Percentiles rank a stretch among this genome's conserved stretches.
phyloP scores from a whole-genome alignment of 192 early-diverging fungal species.

The Spizellomyces punctatus region DNA sequence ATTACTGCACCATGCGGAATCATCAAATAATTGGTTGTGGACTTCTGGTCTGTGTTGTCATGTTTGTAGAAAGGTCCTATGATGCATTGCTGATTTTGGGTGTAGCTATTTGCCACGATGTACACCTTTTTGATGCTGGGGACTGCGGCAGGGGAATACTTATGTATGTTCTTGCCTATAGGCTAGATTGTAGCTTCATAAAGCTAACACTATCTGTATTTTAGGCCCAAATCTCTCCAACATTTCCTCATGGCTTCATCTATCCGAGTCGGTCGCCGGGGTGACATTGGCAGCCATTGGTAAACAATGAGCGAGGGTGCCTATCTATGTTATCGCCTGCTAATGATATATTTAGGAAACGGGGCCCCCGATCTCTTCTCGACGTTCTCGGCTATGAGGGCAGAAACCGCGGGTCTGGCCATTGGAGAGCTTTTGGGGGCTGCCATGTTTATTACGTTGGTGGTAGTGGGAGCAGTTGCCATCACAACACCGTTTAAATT shows the following conservation, averaged over 20 bases:
- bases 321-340: background rate
- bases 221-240: slow-evolving; percentile 79
- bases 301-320: background rate
- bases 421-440: slow-evolving; percentile 93
- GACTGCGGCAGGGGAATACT: slow-evolving; percentile 26
- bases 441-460: slow-evolving; percentile 78
- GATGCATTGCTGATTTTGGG: background rate
- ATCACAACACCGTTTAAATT: slow-evolving; percentile 75
- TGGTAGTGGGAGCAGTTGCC: slow-evolving; percentile 84
- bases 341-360: slow-evolving; percentile 67
- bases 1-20: slow-evolving; percentile 57
- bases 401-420: slow-evolving; percentile 60
- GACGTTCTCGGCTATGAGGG: slow-evolving; percentile 66
- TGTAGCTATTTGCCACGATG: slow-evolving; percentile 5
- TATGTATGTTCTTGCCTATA: slow-evolving; percentile 9
- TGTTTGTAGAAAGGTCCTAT: no score
- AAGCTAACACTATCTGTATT: background rate
- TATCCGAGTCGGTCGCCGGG: slow-evolving; percentile 80
- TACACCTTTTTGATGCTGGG: slow-evolving; percentile 30
- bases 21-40: slow-evolving; percentile 74
- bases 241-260: slow-evolving; percentile 68
- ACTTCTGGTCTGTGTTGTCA: slow-evolving; percentile 64
- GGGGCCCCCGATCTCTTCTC: slow-evolving; percentile 91
- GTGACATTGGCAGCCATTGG: slow-evolving; percentile 56
- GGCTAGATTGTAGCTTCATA: background rate